Base-by-base conservation (phyloP, 495 filamentous ascomycete species). In the Pyrenula massariospora region DNA sequence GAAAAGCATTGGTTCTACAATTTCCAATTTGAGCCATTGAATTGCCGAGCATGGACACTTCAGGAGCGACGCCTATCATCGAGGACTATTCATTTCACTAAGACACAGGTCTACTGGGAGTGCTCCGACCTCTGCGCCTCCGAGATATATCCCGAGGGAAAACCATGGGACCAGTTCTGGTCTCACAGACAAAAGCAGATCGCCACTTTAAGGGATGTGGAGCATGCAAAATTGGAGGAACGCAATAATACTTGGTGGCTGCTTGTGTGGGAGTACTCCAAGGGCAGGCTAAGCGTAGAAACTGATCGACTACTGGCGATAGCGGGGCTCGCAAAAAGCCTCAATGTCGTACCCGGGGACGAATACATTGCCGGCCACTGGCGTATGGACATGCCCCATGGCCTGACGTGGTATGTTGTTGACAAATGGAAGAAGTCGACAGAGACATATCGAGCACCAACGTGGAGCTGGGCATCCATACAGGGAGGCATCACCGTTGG, bases 341-440 rank as follows among this genome's bases (percentile, higher is more conserved):
- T 61, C 12, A 42, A 57, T 22, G 48, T 52, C 11, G 48, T 31
- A 19, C 20, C n/a, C 5, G 50, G 19, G 50, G 50, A 52, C 10
- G 50, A 52, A 20, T 59, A 56, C 25, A 21, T 59, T 11, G 57
- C 36, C 5, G 59, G 59, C 12, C 57, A 58, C 12, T 60, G 56
- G 56, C 22, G 48, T 24, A 50, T 31, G 10, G 22, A 24, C 19
- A 48, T 60, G 11, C 31, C 59, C 3, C 50, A 24, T n/a, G 55
- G 57, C 19, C 23, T 60, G 10, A 24, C 57, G 2, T 60, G 59
- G 59, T 8, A 10, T 20, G 22, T 10, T 24, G n/a, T 24, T 52
- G 8, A 20, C 20, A 20, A 10, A 24, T 5, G 19, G 22, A 19
- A 52, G 22, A 42, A 42, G 31, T 15, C 31, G 31, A 52, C 19